A percentile compares a stretch with the other conserved stretches of the same genome.
Conservation (phyloP, 306 rosid species). For the Cyclanthera cordifolia region DNA sequence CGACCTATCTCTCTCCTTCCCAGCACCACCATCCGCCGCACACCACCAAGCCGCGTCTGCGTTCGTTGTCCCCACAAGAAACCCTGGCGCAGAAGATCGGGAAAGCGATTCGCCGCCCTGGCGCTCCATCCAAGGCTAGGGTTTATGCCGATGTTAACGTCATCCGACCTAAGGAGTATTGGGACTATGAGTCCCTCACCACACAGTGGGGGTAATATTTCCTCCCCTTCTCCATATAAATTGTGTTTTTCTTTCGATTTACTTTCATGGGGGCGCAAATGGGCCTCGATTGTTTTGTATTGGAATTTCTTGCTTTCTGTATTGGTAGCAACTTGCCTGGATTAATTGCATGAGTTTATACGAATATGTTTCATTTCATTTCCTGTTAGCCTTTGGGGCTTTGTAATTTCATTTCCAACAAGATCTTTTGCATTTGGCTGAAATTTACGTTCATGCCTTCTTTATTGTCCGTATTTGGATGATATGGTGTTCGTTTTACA, state of each 20-base stretch:
- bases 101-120: constrained; percentile 86
- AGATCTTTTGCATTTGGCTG: background rate
- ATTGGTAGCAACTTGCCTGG: background rate
- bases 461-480: background rate
- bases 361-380: background rate
- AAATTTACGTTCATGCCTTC: background rate
- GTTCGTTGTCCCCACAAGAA: constrained; percentile 20
- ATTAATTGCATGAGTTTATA: background rate
- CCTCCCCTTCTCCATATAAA: too few species aligned
- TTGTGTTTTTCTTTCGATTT: background rate
- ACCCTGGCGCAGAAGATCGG: constrained; percentile 95
- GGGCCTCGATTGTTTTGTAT: background rate
- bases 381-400: background rate
- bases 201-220: constrained; percentile 41
- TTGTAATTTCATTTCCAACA: background rate
- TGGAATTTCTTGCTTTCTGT: background rate
- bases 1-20: constrained; percentile 27
- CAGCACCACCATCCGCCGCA: constrained; percentile 8
- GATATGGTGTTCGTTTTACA: background rate
- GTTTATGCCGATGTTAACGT: constrained; percentile 36
- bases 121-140: constrained; percentile 53
- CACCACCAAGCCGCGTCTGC: constrained; percentile 11
- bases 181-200: constrained; percentile 37
- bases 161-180: constrained; percentile 38
- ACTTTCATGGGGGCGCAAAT: background rate